phyloP scores from a whole-genome alignment of 805 yeast species.

The Suhomyces canberraensis region DNA sequence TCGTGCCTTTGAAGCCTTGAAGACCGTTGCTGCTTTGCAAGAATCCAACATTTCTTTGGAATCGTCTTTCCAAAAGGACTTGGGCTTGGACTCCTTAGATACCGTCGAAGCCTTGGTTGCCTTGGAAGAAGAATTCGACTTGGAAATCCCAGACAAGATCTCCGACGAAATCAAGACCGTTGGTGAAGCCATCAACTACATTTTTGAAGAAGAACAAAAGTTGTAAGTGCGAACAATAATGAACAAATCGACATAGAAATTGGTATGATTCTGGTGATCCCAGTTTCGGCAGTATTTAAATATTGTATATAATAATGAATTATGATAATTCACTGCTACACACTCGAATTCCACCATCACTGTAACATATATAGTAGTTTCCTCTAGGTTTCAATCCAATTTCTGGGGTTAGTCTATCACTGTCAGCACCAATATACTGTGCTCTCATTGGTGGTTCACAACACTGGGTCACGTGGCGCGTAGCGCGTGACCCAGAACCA shows the following conservation, averaged over 20 bases:
- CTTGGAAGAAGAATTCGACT: conserved; percentile 83
- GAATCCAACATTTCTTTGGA: conserved; percentile 41
- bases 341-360: neutral
- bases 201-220: conserved; percentile 58
- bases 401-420: neutral
- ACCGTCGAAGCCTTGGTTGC: conserved; percentile 95
- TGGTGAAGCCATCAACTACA: conserved; percentile 88
- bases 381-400: too few relatives aligned
- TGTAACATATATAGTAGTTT: neutral
- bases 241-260: neutral
- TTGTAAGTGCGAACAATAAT: conserved; percentile 18
- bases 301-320: conserved; percentile 6
- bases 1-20: conserved; percentile 79
- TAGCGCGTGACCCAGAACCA: too few relatives aligned
- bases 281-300: conserved; percentile 1
- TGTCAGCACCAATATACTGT: neutral
- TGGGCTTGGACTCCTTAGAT: conserved; percentile 90
- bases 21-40: conserved; percentile 47
- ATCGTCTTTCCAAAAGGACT: conserved; percentile 62
- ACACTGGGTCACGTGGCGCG: neutral
- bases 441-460: neutral
- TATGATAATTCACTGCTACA: conserved; percentile 3
- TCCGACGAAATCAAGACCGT: conserved; percentile 93
- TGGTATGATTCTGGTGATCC: conserved; percentile 1
- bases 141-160: conserved; percentile 83